Percentiles rank a stretch among this genome's conserved stretches.
These are phyloP conservation scores for Leptosphaerulina australis DNA, from an alignment of 2,329 filamentous ascomycete species.

Conservation along the genomic window DNA sequence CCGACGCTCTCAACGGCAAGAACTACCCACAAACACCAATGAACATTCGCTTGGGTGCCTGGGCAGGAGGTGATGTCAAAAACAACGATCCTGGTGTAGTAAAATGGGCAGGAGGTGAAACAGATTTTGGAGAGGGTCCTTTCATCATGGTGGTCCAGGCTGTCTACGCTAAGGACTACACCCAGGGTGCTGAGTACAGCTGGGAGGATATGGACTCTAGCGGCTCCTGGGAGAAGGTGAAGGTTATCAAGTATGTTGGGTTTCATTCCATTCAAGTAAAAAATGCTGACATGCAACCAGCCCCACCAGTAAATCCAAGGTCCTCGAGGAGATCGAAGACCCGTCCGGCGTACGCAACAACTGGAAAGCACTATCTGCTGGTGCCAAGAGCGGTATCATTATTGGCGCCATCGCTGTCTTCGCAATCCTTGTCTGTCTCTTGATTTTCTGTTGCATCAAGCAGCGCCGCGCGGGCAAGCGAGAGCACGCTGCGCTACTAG, in stretches of 20 bases:
- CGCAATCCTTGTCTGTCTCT: slow-evolving; percentile 30
- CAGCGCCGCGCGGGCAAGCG: slow-evolving; percentile 46
- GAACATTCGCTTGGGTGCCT: slow-evolving; percentile 72
- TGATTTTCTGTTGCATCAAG: slow-evolving; percentile 49
- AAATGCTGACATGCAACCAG: neutral
- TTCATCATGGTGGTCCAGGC: slow-evolving; percentile 77
- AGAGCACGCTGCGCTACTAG: slow-evolving; percentile 43
- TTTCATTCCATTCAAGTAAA: neutral
- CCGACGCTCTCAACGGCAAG: slow-evolving; percentile 62
- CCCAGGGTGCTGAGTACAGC: slow-evolving; percentile 65
- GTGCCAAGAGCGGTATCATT: slow-evolving; percentile 46
- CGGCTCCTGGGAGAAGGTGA: slow-evolving; percentile 65
- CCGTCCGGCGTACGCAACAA: slow-evolving; percentile 46
- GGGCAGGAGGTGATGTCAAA: slow-evolving; percentile 64
- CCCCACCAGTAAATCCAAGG: slow-evolving; percentile 38
- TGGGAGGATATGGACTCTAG: slow-evolving; percentile 61
- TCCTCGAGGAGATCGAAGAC: slow-evolving; percentile 43
- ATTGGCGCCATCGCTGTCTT: slow-evolving; percentile 37
- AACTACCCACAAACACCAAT: slow-evolving; percentile 76
- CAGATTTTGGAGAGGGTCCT: slow-evolving; percentile 69
- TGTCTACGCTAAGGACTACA: slow-evolving; percentile 61
- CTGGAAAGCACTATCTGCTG: slow-evolving; percentile 42
- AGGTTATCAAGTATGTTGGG: slow-evolving; percentile 50
- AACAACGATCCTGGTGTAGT: slow-evolving; percentile 44
- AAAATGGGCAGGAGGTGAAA: slow-evolving; percentile 70